Conservation (phyloP, 2,329 filamentous ascomycete genomes). For the Emericellopsis cladophorae region DNA sequence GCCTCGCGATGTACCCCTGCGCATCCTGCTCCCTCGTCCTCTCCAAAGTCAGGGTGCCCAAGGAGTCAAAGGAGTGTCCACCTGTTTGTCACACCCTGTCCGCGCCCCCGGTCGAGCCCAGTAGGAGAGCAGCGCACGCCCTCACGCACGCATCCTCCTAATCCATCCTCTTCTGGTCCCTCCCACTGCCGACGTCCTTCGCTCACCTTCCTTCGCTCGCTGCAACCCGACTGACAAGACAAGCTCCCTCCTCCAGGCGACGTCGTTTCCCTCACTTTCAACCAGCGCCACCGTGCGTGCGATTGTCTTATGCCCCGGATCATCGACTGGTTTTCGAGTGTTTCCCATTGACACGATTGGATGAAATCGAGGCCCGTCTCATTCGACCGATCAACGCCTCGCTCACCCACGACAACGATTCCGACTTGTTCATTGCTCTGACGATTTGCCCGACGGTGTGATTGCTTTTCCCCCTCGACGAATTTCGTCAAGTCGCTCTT, state of each 20-base stretch:
- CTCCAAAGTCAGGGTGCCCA: background rate
- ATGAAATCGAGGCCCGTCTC: background rate
- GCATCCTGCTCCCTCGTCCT: background rate
- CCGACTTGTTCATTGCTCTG: background rate
- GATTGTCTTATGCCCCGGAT: slow-evolving; percentile 1
- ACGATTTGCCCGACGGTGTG: slow-evolving; percentile 1
- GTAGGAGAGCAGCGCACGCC: background rate
- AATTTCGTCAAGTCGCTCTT: slow-evolving; percentile 35
- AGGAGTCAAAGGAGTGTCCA: background rate
- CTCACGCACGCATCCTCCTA: slow-evolving; percentile 1
- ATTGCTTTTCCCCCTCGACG: slow-evolving; percentile 17
- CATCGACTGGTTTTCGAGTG: slow-evolving; percentile 1
- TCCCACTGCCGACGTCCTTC: background rate
- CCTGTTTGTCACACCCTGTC: slow-evolving; percentile 2
- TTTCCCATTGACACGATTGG: background rate
- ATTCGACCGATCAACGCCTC: slow-evolving; percentile 1
- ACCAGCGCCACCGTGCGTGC: slow-evolving; percentile 3
- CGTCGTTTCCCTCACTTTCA: slow-evolving; percentile 7
- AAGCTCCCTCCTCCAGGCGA: slow-evolving; percentile 6
- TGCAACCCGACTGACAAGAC: slow-evolving; percentile 2
- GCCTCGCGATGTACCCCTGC: background rate
- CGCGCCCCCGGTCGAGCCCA: background rate
- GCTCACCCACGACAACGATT: background rate
- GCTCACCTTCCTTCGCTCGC: slow-evolving; percentile 1
- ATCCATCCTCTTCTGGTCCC: slow-evolving; percentile 2